Percentiles rank a stretch among this genome's conserved stretches.
phyloP scores from a whole-genome alignment of 495 filamentous ascomycete species.

The Chlorociboria aeruginascens region DNA sequence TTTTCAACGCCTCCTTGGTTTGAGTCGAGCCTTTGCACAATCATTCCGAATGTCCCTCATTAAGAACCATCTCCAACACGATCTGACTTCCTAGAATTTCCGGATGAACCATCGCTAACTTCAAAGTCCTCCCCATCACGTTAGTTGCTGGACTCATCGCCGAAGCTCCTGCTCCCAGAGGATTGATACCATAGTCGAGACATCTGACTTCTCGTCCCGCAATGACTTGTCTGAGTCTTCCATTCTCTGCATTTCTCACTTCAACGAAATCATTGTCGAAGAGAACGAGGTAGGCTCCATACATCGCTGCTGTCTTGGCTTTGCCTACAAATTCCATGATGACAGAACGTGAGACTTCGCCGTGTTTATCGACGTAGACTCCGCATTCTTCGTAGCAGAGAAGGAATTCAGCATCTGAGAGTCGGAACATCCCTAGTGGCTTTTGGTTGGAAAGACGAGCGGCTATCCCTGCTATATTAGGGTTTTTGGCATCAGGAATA shows the following conservation, averaged over 20 bases:
- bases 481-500: constrained; percentile 71
- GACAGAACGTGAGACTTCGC: constrained; percentile 80
- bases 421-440: constrained; percentile 91
- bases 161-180: constrained; percentile 24
- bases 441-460: constrained; percentile 64
- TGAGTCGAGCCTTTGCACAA: neutral
- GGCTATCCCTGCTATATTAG: constrained; percentile 69
- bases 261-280: constrained; percentile 90
- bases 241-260: constrained; percentile 93
- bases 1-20: neutral
- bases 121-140: constrained; percentile 50
- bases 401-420: constrained; percentile 85
- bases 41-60: constrained; percentile 84
- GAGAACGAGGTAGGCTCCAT: constrained; percentile 68
- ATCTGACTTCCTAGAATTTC: constrained; percentile 71
- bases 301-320: constrained; percentile 61
- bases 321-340: constrained; percentile 97
- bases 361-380: constrained; percentile 96
- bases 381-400: constrained; percentile 91
- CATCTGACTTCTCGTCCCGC: constrained; percentile 76
- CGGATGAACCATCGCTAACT: constrained; percentile 92
- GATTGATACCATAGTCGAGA: constrained; percentile 68
- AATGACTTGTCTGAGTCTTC: constrained; percentile 85
- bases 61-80: constrained; percentile 83
- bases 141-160: constrained; percentile 15